Percentiles rank a stretch among this genome's conserved stretches.
phyloP scores from a whole-genome alignment of 2,329 filamentous ascomycete genomes.

The Fonsecaea monophora region DNA sequence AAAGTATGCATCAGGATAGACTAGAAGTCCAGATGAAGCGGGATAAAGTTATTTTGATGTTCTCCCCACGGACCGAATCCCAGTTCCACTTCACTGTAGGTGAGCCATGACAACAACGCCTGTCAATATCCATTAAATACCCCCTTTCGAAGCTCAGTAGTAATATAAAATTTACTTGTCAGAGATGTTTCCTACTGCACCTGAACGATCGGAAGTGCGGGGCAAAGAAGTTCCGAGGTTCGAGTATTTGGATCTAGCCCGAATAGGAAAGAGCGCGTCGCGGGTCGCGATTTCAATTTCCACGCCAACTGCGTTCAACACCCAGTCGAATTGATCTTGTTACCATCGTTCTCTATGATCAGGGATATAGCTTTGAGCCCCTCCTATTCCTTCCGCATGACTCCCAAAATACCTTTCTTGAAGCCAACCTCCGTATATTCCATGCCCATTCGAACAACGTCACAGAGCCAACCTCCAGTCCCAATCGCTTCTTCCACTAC shows the following conservation, averaged over 20 bases:
- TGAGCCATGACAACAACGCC: too few species aligned
- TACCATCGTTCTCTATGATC: conserved; percentile 11
- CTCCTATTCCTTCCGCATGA: conserved; percentile 22
- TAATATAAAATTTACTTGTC: too few species aligned
- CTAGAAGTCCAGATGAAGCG: too few species aligned
- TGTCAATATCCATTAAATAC: too few species aligned
- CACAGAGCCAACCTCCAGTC: conserved; percentile 25
- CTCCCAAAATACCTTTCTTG: conserved; percentile 15
- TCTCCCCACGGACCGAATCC: too few species aligned
- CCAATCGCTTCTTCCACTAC: conserved; percentile 42
- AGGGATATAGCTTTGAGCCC: conserved; percentile 13
- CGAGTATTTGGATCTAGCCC: not conserved
- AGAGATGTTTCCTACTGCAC: too few species aligned
- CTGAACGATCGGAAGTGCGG: not conserved
- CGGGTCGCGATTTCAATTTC: not conserved
- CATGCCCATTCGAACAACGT: conserved; percentile 15
- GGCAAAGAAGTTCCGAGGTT: not conserved
- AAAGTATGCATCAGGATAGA: too few species aligned
- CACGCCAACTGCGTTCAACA: not conserved
- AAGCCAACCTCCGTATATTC: conserved; percentile 23
- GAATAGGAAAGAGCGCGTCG: not conserved
- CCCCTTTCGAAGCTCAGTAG: too few species aligned
- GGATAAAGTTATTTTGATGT: too few species aligned
- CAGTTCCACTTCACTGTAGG: too few species aligned
- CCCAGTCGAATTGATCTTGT: not conserved